Base-by-base conservation (phyloP, 352 stramenopile genomes). In the Globisporangium middletonii region DNA sequence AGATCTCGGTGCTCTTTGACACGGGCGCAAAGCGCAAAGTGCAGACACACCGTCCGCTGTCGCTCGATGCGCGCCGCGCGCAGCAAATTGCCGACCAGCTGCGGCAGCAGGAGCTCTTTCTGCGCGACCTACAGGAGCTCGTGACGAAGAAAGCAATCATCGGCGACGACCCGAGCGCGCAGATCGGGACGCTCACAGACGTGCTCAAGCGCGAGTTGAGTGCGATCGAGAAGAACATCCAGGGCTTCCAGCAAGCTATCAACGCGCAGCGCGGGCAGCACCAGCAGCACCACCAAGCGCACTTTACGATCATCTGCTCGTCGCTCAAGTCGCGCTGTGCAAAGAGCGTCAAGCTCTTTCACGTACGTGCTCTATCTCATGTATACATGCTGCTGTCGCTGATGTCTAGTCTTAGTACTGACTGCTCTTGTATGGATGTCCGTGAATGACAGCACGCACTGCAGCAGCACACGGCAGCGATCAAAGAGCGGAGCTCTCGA, bases 11-110 rank as follows among this genome's bases (percentile, higher is more conserved):
- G 71, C 78, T 94, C 30, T 94, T 92, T 46, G 80, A 89, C 64
- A 87, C 77, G 27, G 77, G 81, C n/a, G 60, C 46, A 19, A 64
- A 59, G 37, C 49, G 49, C n/a, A 69, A 72, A 38, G 61, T 71
- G 37, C 73, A 77, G 33, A 73, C 67, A 4, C 79, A 94, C 58
- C 66, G 73, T 2, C 84, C 84, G 43, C 67, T 94, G 33, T 94
- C 84, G 11, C 68, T 79, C 13, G 81, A 90, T 57, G 79, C 84
- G 46, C 75, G 81, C 2, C 64, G 79, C 19, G 77, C 81, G 46
- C 81, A 94, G 74, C 81, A 92, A 60, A 88, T 94, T 54, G 73
- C 81, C 19, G 84, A 94, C 67, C 79, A 89, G 52, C 56, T 92
- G 58, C 75, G 79, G 6, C 79, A 94, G 69, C 79, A 91, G 62